A percentile compares a stretch with the other conserved stretches of the same genome.
These are phyloP conservation scores for Tubosaeta sp. DNA, from an alignment of 768 basidiomycete species.

Conservation along the genomic window DNA sequence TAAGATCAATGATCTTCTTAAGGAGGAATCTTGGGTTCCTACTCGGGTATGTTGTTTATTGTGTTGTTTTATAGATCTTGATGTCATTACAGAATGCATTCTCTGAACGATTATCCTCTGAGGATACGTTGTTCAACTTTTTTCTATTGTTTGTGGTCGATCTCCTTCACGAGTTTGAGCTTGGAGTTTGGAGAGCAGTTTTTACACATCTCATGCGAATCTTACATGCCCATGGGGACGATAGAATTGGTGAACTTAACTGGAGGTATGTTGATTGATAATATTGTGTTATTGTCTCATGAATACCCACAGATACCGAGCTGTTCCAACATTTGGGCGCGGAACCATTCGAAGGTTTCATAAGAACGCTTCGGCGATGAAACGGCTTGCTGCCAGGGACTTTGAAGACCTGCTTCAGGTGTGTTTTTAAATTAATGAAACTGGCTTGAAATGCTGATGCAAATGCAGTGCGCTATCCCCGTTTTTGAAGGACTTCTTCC, in stretches of 20 bases:
- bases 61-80: not conserved
- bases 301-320: not conserved
- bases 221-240: not conserved
- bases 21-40: not conserved
- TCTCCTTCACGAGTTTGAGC: not conserved
- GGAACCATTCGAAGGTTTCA: not conserved
- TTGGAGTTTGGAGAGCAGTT: not conserved
- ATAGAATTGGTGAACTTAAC: too few relatives aligned
- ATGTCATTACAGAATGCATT: not conserved
- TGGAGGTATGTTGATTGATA: not conserved
- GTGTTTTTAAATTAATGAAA: not conserved
- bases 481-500: not conserved
- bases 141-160: not conserved
- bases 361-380: not conserved
- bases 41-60: not conserved
- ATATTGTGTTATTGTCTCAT: too few relatives aligned
- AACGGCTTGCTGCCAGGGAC: not conserved
- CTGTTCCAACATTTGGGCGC: not conserved
- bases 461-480: not conserved
- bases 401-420: not conserved
- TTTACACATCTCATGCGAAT: not conserved
- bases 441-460: not conserved
- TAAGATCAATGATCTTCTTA: not conserved
- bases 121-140: not conserved
- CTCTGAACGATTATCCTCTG: not conserved